These are phyloP conservation scores for Eudorina sp. DNA, from an alignment of 139 green algal genomes.

Conservation along the genomic window DNA sequence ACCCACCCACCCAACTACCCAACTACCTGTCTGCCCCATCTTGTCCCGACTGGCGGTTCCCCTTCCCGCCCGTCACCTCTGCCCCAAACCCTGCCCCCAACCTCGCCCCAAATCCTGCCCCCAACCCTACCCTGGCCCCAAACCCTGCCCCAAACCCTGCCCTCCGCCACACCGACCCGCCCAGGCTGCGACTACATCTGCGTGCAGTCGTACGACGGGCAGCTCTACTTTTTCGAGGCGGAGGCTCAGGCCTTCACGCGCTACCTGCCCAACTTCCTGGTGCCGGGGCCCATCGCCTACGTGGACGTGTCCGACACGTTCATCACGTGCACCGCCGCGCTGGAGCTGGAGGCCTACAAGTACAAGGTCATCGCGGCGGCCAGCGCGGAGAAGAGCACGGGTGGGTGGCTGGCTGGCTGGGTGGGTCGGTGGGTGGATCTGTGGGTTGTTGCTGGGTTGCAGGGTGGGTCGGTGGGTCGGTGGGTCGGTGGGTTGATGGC, in stretches of 20 bases:
- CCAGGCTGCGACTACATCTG: slow-evolving; percentile 70
- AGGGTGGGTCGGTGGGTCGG: background rate
- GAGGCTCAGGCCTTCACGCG: slow-evolving; percentile 54
- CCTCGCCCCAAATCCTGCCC: background rate
- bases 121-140: background rate
- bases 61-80: background rate
- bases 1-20: too few relatives aligned
- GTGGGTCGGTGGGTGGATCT: too few relatives aligned
- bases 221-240: slow-evolving; percentile 76
- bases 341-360: slow-evolving; percentile 74
- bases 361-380: slow-evolving; percentile 63
- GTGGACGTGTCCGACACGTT: slow-evolving; percentile 62
- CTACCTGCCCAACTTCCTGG: slow-evolving; percentile 72
- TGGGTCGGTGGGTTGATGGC: background rate
- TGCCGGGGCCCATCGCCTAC: slow-evolving; percentile 68
- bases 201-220: slow-evolving; percentile 83
- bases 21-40: too few relatives aligned
- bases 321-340: slow-evolving; percentile 64
- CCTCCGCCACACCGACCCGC: background rate
- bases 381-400: slow-evolving; percentile 37
- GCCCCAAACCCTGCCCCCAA: background rate
- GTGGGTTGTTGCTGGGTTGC: background rate
- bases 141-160: background rate
- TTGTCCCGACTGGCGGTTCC: too few relatives aligned
- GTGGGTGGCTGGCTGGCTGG: background rate